Percentiles rank a stretch among this genome's conserved stretches.
Evolutionary conservation across 805 yeast species (phyloP).

Genomic region (Pichia sporocuriosa): DNA sequence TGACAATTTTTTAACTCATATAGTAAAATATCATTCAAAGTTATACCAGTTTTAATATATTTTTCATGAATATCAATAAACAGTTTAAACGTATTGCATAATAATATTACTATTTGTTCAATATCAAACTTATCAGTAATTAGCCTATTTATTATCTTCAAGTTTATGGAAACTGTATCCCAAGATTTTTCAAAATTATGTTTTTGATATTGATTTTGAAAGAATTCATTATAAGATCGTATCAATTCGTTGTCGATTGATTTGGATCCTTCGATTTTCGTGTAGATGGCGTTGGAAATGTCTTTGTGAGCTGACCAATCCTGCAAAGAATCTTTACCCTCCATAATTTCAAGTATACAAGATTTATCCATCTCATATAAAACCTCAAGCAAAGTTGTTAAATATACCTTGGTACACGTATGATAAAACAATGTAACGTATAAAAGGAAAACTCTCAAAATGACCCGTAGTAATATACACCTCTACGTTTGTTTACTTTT

Average conservation of each 20-base stretch:
- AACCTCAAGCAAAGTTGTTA: too few species aligned
- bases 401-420: too few species aligned
- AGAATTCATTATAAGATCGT: not conserved
- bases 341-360: too few species aligned
- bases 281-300: too few species aligned
- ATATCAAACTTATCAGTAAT: not conserved
- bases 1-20: not conserved
- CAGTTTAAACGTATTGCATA: not conserved
- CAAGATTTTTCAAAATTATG: not conserved
- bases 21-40: not conserved
- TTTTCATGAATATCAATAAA: not conserved
- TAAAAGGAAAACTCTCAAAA: too few species aligned
- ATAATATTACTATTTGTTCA: not conserved
- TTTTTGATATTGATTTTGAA: not conserved
- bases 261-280: not conserved
- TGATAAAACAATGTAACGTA: too few species aligned
- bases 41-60: not conserved
- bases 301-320: too few species aligned
- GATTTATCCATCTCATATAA: too few species aligned
- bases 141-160: not conserved
- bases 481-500: conserved; percentile 1
- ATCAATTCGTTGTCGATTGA: not conserved
- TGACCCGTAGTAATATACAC: too few species aligned
- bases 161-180: not conserved
- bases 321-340: too few species aligned